phyloP scores from a whole-genome alignment of 2,329 filamentous ascomycete genomes.

The Orbilia quercus region DNA sequence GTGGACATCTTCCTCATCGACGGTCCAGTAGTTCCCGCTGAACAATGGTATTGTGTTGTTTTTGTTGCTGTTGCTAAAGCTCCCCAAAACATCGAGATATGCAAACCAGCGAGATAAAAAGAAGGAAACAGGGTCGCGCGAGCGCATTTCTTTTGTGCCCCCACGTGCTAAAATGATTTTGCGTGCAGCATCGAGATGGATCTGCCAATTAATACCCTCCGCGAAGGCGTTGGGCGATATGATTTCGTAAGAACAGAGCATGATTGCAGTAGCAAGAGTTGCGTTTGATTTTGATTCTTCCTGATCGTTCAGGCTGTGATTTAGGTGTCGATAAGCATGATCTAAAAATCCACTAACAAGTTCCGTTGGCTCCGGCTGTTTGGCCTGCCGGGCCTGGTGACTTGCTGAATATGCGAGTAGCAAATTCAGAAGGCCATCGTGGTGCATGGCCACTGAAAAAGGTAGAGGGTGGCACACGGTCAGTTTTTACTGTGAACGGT shows the following conservation, averaged over 20 bases:
- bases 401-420: slow-evolving; percentile 86
- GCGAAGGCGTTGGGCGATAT: slow-evolving; percentile 84
- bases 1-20: slow-evolving; percentile 69
- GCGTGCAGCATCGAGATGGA: slow-evolving; percentile 79
- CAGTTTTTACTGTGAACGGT: slow-evolving; percentile 57
- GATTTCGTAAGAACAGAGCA: slow-evolving; percentile 85
- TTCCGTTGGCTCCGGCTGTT: slow-evolving; percentile 78
- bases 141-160: slow-evolving; percentile 69
- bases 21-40: slow-evolving; percentile 68
- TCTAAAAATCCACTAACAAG: slow-evolving; percentile 84
- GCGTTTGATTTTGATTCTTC: slow-evolving; percentile 75
- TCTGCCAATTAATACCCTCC: slow-evolving; percentile 81
- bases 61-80: slow-evolving; percentile 66
- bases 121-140: slow-evolving; percentile 72
- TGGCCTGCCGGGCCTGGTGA: slow-evolving; percentile 79
- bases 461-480: slow-evolving; percentile 64
- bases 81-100: slow-evolving; percentile 83
- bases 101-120: slow-evolving; percentile 86
- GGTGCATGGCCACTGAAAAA: slow-evolving; percentile 75
- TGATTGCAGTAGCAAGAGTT: slow-evolving; percentile 82
- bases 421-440: slow-evolving; percentile 78
- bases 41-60: slow-evolving; percentile 68
- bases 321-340: slow-evolving; percentile 79
- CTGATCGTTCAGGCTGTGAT: slow-evolving; percentile 73
- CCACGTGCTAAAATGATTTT: slow-evolving; percentile 77